These are phyloP conservation scores for Turnera subulata DNA, from an alignment of 345 rosid species.

Conservation along the genomic window DNA sequence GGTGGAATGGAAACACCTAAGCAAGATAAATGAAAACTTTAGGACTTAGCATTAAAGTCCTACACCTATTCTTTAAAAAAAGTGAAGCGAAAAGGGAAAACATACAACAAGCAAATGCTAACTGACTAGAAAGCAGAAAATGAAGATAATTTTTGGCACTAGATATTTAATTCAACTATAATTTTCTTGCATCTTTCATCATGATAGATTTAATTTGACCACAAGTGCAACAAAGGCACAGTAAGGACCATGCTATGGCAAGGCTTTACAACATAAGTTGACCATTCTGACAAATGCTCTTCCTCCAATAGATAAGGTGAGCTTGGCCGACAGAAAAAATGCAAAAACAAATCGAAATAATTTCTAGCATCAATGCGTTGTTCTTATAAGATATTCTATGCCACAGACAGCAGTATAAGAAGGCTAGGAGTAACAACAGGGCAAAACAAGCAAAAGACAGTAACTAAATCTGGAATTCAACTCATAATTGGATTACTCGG, in stretches of 20 bases:
- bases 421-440: neutral
- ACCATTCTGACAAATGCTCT: no score
- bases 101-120: neutral
- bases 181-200: neutral
- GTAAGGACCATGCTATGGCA: no score
- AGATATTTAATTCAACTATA: neutral
- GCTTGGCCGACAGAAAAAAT: no score
- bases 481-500: neutral
- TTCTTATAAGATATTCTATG: neutral
- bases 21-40: constrained; percentile 12
- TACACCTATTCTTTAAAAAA: neutral
- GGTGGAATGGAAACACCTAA: constrained; percentile 62
- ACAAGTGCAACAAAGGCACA: no score
- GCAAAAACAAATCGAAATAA: no score
- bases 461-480: neutral
- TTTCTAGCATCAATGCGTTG: no score
- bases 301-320: no score
- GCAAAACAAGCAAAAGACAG: neutral
- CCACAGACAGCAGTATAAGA: neutral
- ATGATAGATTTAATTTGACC: no score
- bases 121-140: neutral
- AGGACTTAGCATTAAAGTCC: neutral
- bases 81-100: neutral
- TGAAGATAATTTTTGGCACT: neutral
- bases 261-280: no score